Percentiles rank a stretch among this genome's conserved stretches.
Evolutionary conservation across 1,284 basidiomycete species (phyloP).

Genomic region (Paramarasmius palmivorus): DNA sequence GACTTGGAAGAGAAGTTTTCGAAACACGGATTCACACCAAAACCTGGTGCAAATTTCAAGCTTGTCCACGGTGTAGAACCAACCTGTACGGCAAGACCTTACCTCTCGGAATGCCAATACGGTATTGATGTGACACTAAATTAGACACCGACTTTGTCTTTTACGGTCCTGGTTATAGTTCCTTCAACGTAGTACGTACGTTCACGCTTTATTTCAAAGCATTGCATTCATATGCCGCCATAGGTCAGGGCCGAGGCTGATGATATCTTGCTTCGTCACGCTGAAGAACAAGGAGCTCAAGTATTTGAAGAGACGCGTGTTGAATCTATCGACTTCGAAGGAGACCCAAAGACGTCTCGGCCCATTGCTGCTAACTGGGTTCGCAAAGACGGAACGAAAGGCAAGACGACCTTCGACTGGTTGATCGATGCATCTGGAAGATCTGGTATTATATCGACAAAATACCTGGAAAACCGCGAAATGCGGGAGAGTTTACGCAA

Average conservation of each 20-base stretch:
- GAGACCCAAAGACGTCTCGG: conserved; percentile 1
- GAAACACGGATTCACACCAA: conserved; percentile 52
- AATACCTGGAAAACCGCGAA: conserved; percentile 66
- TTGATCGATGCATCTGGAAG: conserved; percentile 74
- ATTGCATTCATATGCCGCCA: conserved; percentile 3
- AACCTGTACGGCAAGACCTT: conserved; percentile 68
- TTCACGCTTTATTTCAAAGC: conserved; percentile 4
- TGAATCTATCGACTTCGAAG: conserved; percentile 32
- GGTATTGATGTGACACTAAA: conserved; percentile 7
- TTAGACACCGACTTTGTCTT: conserved; percentile 68
- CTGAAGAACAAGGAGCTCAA: conserved; percentile 50
- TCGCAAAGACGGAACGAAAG: conserved; percentile 38
- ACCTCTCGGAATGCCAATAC: too few relatives aligned
- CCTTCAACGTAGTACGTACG: conserved; percentile 65
- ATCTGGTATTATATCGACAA: conserved; percentile 63
- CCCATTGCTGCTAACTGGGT: conserved; percentile 6
- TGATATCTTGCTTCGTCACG: conserved; percentile 59
- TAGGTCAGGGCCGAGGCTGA: conserved; percentile 68
- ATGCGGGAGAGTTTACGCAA: conserved; percentile 71
- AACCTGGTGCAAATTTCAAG: conserved; percentile 46
- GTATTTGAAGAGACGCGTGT: conserved; percentile 60
- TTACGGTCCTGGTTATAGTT: conserved; percentile 52
- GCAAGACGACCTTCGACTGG: conserved; percentile 52
- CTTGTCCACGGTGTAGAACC: conserved; percentile 66
- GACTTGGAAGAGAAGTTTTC: conserved; percentile 56